A percentile compares a stretch with the other conserved stretches of the same genome.
Conservation (phyloP, 129 eudicot genomes). For the Mikania micrantha region DNA sequence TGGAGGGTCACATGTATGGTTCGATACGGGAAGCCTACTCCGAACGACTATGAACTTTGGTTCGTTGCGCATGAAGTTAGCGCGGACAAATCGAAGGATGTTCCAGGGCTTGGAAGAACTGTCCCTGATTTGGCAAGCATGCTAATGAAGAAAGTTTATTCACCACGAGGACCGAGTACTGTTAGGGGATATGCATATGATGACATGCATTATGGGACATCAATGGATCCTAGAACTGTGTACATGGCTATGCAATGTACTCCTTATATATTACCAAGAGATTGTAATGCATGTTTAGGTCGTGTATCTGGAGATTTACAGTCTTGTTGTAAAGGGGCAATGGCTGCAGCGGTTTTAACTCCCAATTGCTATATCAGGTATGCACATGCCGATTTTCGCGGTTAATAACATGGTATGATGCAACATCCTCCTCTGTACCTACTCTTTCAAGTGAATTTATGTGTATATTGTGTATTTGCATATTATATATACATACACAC, state of each 20-base stretch:
- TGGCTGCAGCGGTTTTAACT: slow-evolving; percentile 18
- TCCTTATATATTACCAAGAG: neutral
- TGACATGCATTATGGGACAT: too few species aligned
- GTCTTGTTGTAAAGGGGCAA: slow-evolving; percentile 8
- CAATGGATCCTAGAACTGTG: too few species aligned
- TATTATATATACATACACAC: too few species aligned
- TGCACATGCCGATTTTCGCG: neutral
- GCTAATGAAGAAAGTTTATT: too few species aligned
- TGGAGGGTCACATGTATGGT: slow-evolving; percentile 18
- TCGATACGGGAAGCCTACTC: slow-evolving; percentile 7
- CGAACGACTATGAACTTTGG: neutral
- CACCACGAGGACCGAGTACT: too few species aligned
- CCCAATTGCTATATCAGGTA: slow-evolving; percentile 38
- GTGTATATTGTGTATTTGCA: too few species aligned
- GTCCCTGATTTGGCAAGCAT: neutral
- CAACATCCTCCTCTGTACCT: too few species aligned
- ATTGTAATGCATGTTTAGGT: slow-evolving; percentile 12
- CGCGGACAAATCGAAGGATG: neutral
- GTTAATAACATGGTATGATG: too few species aligned
- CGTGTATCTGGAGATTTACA: neutral
- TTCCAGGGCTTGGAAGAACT: neutral
- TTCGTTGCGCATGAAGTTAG: neutral
- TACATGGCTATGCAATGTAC: slow-evolving; percentile 37
- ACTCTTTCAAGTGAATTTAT: too few species aligned
- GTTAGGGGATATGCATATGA: too few species aligned